Base-by-base conservation (phyloP, 2,329 filamentous ascomycete species). In the Fusarium graminum region DNA sequence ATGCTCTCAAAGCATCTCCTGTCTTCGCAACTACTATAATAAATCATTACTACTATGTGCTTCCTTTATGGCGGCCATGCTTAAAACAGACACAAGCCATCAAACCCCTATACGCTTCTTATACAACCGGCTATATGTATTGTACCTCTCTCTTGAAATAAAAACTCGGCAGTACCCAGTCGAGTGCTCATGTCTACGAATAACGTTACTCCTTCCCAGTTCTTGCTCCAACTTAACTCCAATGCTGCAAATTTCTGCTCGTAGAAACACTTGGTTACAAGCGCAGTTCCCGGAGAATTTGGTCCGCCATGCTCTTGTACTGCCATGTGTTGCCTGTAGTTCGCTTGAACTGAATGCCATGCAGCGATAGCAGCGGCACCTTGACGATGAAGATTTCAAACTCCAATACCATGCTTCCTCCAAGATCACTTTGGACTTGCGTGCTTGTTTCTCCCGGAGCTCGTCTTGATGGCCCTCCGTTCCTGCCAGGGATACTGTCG, bases 371-470 rank as follows among this genome's bases (percentile, higher is more conserved):
- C 50, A 99, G 82, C 13, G 95, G 95, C 26, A 99, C 93, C 80
- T 99, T 99, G 76, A 99, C 95, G 70, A 99, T 95, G 70, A 97
- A 89, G 65, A 98, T 97, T 76, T 99, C 95, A 75, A 98, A 99
- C 67, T 92, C 89, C 51, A 98, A 82, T 38, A 92, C 85, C 85
- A 97, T 90, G 78, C 88, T 94, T 58, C 88, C 90, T 4, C 93
- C 94, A 28, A 96, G 86, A 72, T 97, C 94, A 69, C 88, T 94
- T 76, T 97, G 93, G 25, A 97, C 93, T 60, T 95, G 92, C 5
- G 94, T 97, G 47, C 90, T 93, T 25, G 93, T 98, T 80, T 97
- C 95, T 22, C 93, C 94, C 2, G 92, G 88, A 2, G 90, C 86
- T 53, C 87, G 81, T 49, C 86, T 82, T 19, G 84, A 82, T 7